These are phyloP conservation scores for Falciphora oryzae DNA, from an alignment of 2,329 filamentous ascomycete species.

Conservation along the genomic window DNA sequence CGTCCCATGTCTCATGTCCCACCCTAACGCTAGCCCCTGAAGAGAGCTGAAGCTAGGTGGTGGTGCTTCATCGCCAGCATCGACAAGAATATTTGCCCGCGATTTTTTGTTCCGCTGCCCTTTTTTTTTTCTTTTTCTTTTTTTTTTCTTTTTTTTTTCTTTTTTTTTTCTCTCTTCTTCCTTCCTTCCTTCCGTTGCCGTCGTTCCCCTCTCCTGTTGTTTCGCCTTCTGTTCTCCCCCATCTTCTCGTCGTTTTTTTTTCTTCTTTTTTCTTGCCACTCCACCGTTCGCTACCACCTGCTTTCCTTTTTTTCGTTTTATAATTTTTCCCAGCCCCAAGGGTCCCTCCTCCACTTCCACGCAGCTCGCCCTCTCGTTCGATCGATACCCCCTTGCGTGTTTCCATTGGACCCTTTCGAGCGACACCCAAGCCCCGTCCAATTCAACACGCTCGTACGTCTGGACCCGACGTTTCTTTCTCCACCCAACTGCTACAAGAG, in stretches of 20 bases:
- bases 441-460: not conserved
- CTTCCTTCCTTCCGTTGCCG: slow-evolving; percentile 8
- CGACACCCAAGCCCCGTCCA: not conserved
- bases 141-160: slow-evolving; percentile 10
- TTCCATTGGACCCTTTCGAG: not conserved
- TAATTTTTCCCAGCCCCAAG: not conserved
- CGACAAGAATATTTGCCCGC: not conserved
- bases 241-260: not conserved
- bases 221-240: not conserved
- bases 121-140: slow-evolving; percentile 15
- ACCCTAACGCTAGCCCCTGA: slow-evolving; percentile 6
- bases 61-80: not conserved
- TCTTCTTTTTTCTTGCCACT: not conserved
- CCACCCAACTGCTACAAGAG: slow-evolving; percentile 1
- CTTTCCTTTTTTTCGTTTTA: slow-evolving; percentile 3
- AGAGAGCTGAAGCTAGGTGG: slow-evolving; percentile 4
- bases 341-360: not conserved
- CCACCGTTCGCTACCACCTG: not conserved
- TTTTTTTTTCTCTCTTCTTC: slow-evolving; percentile 11
- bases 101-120: slow-evolving; percentile 2
- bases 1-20: slow-evolving; percentile 7
- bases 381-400: not conserved
- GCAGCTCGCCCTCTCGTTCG: not conserved
- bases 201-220: slow-evolving; percentile 9
- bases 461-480: not conserved